A percentile compares a stretch with the other conserved stretches of the same genome.
Conservation (phyloP, 495 filamentous ascomycete species). For the Achaetomiella virescens region DNA sequence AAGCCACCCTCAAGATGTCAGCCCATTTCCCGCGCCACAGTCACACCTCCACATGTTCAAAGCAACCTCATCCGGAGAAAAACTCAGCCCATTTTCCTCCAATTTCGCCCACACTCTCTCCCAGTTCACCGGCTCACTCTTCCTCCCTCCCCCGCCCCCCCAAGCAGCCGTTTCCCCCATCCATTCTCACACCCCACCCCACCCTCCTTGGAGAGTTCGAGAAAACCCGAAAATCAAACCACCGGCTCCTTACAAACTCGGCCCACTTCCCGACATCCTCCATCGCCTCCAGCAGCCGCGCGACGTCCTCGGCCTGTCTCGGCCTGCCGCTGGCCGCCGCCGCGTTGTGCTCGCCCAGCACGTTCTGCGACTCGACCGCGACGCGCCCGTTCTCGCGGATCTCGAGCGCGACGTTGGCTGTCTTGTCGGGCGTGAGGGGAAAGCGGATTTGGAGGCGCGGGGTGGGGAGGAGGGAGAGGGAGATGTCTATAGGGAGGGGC, state of each 20-base stretch:
- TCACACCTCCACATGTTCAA: too few species aligned
- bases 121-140: too few species aligned
- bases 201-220: too few species aligned
- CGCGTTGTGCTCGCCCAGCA: constrained; percentile 28
- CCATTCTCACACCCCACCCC: background rate
- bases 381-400: constrained; percentile 58
- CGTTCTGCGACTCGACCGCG: constrained; percentile 36
- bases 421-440: constrained; percentile 32
- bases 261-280: constrained; percentile 53
- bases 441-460: constrained; percentile 47
- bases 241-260: constrained; percentile 43
- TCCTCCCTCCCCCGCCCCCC: too few species aligned
- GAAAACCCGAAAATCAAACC: constrained; percentile 3
- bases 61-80: too few species aligned
- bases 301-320: constrained; percentile 29
- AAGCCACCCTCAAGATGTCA: too few species aligned
- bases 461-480: constrained; percentile 39
- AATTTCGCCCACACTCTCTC: too few species aligned
- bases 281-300: constrained; percentile 30
- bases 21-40: too few species aligned
- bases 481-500: constrained; percentile 41
- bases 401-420: constrained; percentile 49
- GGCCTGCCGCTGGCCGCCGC: constrained; percentile 16
- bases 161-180: too few species aligned
- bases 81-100: too few species aligned